These are phyloP conservation scores for Pyronema domesticum DNA, from an alignment of 495 filamentous ascomycete genomes.

Conservation along the genomic window DNA sequence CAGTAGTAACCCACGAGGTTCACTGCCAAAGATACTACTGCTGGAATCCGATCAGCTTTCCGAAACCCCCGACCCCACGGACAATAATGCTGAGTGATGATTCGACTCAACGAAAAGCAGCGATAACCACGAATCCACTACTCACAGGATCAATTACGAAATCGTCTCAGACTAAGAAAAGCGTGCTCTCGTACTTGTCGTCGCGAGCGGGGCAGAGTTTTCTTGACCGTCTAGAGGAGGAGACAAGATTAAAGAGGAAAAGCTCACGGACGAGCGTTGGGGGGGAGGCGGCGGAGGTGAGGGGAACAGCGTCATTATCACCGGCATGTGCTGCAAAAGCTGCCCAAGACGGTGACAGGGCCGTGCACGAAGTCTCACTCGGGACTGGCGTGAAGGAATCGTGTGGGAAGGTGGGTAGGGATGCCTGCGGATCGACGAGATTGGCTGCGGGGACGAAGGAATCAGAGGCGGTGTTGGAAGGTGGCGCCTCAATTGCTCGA, in stretches of 20 bases:
- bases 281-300: background rate
- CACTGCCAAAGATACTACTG: background rate
- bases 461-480: background rate
- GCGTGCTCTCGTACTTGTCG: background rate
- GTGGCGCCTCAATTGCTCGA: background rate
- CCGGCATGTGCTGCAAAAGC: background rate
- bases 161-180: background rate
- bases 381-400: background rate
- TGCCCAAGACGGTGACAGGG: background rate
- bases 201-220: background rate
- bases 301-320: background rate
- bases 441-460: too few species aligned
- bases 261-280: background rate
- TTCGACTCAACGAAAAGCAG: background rate
- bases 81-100: conserved; percentile 2
- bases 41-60: background rate
- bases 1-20: background rate
- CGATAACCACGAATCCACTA: background rate
- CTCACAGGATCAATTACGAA: background rate
- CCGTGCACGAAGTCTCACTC: conserved; percentile 1
- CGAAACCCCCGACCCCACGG: background rate
- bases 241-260: background rate
- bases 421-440: background rate
- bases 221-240: background rate
- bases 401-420: background rate